phyloP scores from a whole-genome alignment of 1,284 basidiomycete genomes.

The Apiotrichum akiyoshidainum region DNA sequence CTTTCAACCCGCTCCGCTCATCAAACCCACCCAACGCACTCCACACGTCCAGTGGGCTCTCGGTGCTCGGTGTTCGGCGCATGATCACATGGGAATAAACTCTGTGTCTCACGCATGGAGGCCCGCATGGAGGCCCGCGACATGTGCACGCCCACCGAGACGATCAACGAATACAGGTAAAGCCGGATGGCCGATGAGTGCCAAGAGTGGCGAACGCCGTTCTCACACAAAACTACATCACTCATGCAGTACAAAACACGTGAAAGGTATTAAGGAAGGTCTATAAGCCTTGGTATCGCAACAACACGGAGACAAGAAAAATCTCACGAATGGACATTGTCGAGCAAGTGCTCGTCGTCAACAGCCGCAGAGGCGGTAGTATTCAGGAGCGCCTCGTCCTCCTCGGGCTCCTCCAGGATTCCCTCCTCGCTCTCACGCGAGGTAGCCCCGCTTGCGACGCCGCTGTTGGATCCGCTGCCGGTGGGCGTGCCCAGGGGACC shows the following conservation, averaged over 20 bases:
- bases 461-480: neutral
- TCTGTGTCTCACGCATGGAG: too few relatives aligned
- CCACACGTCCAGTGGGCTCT: too few relatives aligned
- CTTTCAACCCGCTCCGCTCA: too few relatives aligned
- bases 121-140: too few relatives aligned
- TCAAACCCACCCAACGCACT: too few relatives aligned
- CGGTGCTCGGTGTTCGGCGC: too few relatives aligned
- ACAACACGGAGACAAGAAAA: neutral
- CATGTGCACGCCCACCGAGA: too few relatives aligned
- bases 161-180: too few relatives aligned
- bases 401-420: slow-evolving; percentile 10
- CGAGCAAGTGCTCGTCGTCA: slow-evolving; percentile 6
- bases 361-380: neutral
- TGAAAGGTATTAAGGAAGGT: neutral
- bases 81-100: too few relatives aligned
- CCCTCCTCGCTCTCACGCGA: slow-evolving; percentile 8
- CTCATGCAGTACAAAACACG: slow-evolving; percentile 2
- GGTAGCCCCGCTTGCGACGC: neutral
- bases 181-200: too few relatives aligned
- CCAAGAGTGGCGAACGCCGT: too few relatives aligned
- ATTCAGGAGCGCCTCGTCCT: neutral
- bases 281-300: neutral
- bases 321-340: neutral
- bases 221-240: neutral
- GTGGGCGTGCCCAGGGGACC: neutral